phyloP scores from a whole-genome alignment of 768 basidiomycete species.

The Amanita fuliginea region DNA sequence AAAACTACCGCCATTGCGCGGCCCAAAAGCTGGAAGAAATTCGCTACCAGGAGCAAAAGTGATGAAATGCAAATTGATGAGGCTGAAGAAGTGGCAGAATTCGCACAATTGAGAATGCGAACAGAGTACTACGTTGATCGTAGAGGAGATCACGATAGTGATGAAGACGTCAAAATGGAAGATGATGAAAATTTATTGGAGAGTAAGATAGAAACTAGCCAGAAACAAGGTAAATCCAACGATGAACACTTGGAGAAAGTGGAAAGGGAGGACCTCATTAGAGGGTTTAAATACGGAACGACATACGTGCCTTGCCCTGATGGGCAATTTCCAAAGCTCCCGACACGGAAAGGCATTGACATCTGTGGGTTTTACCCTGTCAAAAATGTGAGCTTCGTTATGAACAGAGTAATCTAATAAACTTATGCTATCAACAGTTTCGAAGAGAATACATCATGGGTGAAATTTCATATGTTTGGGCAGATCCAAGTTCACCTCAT shows the following conservation, averaged over 20 bases:
- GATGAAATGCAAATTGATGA: slow-evolving; percentile 25
- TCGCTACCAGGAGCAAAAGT: slow-evolving; percentile 29
- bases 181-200: slow-evolving; percentile 21
- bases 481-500: slow-evolving; percentile 48
- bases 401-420: neutral
- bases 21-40: slow-evolving; percentile 76
- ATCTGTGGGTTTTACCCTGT: slow-evolving; percentile 73
- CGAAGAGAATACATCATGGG: slow-evolving; percentile 75
- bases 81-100: slow-evolving; percentile 24
- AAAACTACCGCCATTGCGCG: slow-evolving; percentile 69
- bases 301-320: slow-evolving; percentile 83
- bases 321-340: slow-evolving; percentile 65
- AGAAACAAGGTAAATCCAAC: slow-evolving; percentile 20
- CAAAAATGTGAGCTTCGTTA: slow-evolving; percentile 39
- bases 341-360: slow-evolving; percentile 79
- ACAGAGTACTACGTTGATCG: slow-evolving; percentile 49
- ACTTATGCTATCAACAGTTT: slow-evolving; percentile 36
- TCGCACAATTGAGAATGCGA: slow-evolving; percentile 33
- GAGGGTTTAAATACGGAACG: slow-evolving; percentile 84
- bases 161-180: slow-evolving; percentile 30
- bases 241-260: slow-evolving; percentile 37
- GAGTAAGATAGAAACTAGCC: slow-evolving; percentile 16
- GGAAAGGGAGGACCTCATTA: slow-evolving; percentile 69
- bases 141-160: slow-evolving; percentile 23
- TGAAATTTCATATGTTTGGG: slow-evolving; percentile 82